phyloP scores from a whole-genome alignment of 179 eudicot genomes.

The Silene noctiflora region DNA sequence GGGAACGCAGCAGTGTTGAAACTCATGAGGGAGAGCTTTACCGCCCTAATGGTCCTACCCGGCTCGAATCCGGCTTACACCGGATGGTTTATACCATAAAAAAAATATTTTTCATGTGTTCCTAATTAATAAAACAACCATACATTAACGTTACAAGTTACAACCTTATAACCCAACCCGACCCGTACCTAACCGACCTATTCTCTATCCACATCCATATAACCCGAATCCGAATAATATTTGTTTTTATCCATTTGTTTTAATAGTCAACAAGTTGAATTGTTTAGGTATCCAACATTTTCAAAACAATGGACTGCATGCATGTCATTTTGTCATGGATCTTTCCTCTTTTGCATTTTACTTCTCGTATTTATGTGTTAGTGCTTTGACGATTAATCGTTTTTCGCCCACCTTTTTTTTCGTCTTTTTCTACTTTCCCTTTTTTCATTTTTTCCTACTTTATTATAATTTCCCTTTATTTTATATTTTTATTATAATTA shows the following conservation, averaged over 20 bases:
- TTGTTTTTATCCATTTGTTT: no score
- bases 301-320: slow-evolving; percentile 19
- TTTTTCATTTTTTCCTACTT: slow-evolving; percentile 17
- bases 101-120: no score
- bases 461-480: background rate
- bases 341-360: slow-evolving; percentile 16
- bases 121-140: no score
- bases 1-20: no score
- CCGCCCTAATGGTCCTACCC: no score
- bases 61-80: no score
- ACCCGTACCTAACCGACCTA: no score
- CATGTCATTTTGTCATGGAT: slow-evolving; percentile 28
- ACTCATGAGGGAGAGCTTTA: no score
- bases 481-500: background rate
- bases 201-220: background rate
- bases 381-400: slow-evolving; percentile 29
- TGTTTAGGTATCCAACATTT: background rate
- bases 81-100: no score
- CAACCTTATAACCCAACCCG: no score
- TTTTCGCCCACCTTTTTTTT: slow-evolving; percentile 15
- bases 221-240: background rate
- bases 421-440: slow-evolving; percentile 28
- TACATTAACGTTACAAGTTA: no score
- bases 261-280: background rate
- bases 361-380: slow-evolving; percentile 29